Base-by-base conservation (phyloP, 768 basidiomycete genomes). In the Mycena maculata region DNA sequence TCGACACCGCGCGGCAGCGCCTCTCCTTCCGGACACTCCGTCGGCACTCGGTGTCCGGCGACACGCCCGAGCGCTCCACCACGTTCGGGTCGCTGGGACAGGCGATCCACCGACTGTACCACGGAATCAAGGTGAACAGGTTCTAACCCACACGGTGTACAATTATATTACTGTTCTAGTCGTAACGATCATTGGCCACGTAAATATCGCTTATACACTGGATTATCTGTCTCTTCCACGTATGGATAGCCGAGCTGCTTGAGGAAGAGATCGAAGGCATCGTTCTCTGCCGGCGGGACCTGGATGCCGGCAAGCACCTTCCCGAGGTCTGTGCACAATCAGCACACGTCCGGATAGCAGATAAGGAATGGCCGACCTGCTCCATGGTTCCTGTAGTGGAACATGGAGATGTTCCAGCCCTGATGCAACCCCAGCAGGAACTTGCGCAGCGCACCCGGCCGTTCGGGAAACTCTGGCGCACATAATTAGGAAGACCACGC, bases 311-410 rank as follows among this genome's bases (percentile, higher is more conserved):
- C 94, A 54, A 99, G 81, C 4, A 99, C 93, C 77, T 91, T 97
- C 27, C 95, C 95, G 28, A 98, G 82, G 76, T 99, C 97, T 97
- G 39, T 48, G 65, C 27, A 47, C 65, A 38, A 62, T 47, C 47
- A 62, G 39, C 33, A n/a, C 30, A 22, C 4, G 33, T 20, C 47
- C 56, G 38, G 31, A 33, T n/a, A 27, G 42, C 39, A 57, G n/a
- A 44, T 11, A 31, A 15, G n/a, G n/a, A 49, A 57, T 42, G 23
- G 31, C 91, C 64, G 71, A 94, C 96, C 96, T 75, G 92, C 95
- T 31, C 98, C 98, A 65, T 99, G 97, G 76, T 99, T 98, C 60
- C 98, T 87, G 79, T 99, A 99, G 77, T 99, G 98, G 82, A 99
- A 99, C 69, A 99, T 77, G 1, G 95, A 92, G 53, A 99, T 94